Evolutionary conservation across 768 basidiomycete species (phyloP).

Genomic region (Symmetrospora coprosmae): DNA sequence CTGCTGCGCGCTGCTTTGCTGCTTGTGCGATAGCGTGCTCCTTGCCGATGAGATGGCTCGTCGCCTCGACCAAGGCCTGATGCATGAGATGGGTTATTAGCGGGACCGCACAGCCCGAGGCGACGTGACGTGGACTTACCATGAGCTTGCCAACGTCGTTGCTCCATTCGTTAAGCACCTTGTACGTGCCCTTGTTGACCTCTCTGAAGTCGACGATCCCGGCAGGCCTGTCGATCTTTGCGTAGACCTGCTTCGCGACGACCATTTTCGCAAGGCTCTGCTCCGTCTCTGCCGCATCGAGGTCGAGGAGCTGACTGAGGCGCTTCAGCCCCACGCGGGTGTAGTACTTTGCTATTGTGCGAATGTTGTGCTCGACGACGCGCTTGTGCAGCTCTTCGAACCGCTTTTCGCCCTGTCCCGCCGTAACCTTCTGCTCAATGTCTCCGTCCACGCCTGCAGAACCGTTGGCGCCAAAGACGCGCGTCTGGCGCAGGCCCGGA

Average conservation of each 20-base stretch:
- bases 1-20: conserved; percentile 9
- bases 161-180: conserved; percentile 97
- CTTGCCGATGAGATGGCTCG: conserved; percentile 50
- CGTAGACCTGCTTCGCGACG: conserved; percentile 81
- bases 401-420: conserved; percentile 45
- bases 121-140: conserved; percentile 12
- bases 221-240: conserved; percentile 77
- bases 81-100: neutral
- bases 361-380: conserved; percentile 81
- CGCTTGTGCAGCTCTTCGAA: conserved; percentile 94
- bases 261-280: conserved; percentile 77
- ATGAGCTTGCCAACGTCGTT: conserved; percentile 87
- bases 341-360: conserved; percentile 86
- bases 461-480: conserved; percentile 51
- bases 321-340: conserved; percentile 75
- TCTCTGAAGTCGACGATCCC: conserved; percentile 71
- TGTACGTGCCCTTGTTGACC: conserved; percentile 60
- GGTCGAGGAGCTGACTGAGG: conserved; percentile 72
- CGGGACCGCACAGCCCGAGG: neutral
- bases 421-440: conserved; percentile 36
- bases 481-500: conserved; percentile 59
- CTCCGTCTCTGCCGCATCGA: conserved; percentile 67
- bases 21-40: conserved; percentile 28
- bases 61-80: conserved; percentile 73
- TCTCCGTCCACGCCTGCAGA: conserved; percentile 28